Percentiles rank a stretch among this genome's conserved stretches.
phyloP scores from a whole-genome alignment of 768 basidiomycete species.

The Suillus tomentosus region DNA sequence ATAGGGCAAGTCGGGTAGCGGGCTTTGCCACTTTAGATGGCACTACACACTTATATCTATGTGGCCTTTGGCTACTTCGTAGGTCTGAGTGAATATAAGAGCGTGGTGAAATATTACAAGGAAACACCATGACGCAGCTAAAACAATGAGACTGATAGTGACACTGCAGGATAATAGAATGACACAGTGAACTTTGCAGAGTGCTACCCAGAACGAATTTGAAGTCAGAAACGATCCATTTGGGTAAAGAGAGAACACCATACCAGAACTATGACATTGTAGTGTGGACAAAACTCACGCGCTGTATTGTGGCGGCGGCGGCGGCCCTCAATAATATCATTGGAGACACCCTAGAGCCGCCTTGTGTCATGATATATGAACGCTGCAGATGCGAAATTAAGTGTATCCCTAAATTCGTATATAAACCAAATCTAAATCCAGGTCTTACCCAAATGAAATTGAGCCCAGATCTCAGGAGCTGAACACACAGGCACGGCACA shows the following conservation, averaged over 20 bases:
- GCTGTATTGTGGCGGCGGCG: too few species aligned
- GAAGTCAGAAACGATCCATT: not conserved
- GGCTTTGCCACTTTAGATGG: too few species aligned
- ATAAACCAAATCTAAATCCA: not conserved
- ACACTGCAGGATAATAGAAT: too few species aligned
- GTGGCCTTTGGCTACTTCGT: too few species aligned
- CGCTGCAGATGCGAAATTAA: not conserved
- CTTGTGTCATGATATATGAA: not conserved
- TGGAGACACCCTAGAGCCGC: not conserved
- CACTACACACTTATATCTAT: too few species aligned
- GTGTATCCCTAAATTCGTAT: not conserved
- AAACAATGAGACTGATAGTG: too few species aligned
- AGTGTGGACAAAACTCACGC: not conserved
- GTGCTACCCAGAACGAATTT: not conserved
- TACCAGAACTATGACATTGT: not conserved
- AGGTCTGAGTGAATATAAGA: too few species aligned
- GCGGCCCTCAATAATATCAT: not conserved
- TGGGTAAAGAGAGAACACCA: not conserved
- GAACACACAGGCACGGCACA: not conserved
- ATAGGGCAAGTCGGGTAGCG: too few species aligned
- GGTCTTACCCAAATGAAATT: not conserved
- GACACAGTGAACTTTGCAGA: not conserved
- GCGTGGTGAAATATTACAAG: too few species aligned
- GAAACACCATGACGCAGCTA: too few species aligned
- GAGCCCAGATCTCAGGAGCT: not conserved